Base-by-base conservation (phyloP, 2,329 filamentous ascomycete genomes). In the Cordyceps sp. region DNA sequence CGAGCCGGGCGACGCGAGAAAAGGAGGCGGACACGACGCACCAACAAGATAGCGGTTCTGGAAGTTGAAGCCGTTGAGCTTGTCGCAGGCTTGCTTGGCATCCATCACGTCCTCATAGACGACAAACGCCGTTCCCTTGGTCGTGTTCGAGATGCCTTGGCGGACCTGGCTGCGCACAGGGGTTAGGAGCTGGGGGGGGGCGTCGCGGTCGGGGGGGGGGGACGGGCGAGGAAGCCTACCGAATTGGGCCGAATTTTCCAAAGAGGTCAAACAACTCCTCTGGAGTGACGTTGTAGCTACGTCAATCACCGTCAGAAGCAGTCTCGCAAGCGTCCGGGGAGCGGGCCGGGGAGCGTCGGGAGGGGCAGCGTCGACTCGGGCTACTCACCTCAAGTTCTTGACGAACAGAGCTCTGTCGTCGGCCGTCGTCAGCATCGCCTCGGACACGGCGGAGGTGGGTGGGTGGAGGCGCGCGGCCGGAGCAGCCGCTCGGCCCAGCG, bases 81-180 rank as follows among this genome's bases (percentile, higher is more conserved):
- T 94, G 68, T 98, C 90, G 69, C 90, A 96, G 53, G 90, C 90
- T 62, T 85, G 78, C 66, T 98, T 98, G 45, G 90, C 86, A 69
- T 98, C 90, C 72, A 90, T 81, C 46, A 96, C 88, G 70, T 98
- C 90, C 62, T 96, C 90, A 69, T 94, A 98, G 61, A 98, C 90
- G 47, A 98, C 90, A 60, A 93, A 98, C 45, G 88, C 90, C 33
- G 90, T 98, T 55, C 90, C 90, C 62, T 96, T 98, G 50, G 90
- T 94, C 58, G 90, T 88, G 62, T 78, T 85, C 46, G 88, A 84
- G 54, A 96, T 96, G 48, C 90, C 90, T 64, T 94, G 86, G 54
- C 90, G 88, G 54, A 98, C 92, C 77, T 98, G 90, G 53, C 88
- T 94, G 49, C 36, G 48, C 10, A 30, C 34, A 35, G 24, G 34